Evolutionary conservation across 148 eudicot genomes (phyloP).

Genomic region (Talinum fruticosum): DNA sequence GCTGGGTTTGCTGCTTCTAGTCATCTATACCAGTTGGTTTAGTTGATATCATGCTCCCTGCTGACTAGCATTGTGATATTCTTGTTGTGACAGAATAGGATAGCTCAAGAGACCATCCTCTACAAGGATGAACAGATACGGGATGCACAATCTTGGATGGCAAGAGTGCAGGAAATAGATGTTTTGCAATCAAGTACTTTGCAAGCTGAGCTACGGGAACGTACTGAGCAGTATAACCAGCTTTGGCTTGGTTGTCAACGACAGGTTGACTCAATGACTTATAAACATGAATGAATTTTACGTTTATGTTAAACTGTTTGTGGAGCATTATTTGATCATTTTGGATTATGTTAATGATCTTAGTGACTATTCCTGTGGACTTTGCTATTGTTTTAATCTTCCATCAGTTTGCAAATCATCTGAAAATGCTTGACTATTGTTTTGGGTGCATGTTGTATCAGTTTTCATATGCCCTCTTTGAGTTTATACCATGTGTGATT

Average conservation of each 20-base stretch:
- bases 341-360: neutral
- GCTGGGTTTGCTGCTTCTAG: neutral
- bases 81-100: conserved; percentile 63
- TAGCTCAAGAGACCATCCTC: conserved; percentile 67
- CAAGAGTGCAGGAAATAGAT: conserved; percentile 84
- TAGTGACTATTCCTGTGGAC: neutral
- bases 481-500: neutral
- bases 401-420: neutral
- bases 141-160: conserved; percentile 88
- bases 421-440: neutral
- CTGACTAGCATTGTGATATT: neutral
- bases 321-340: neutral
- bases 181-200: conserved; percentile 64
- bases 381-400: neutral
- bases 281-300: neutral
- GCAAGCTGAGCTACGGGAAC: conserved; percentile 84
- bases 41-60: neutral
- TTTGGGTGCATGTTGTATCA: neutral
- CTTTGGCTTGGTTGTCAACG: conserved; percentile 79
- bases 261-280: conserved; percentile 51
- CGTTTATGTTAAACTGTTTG: neutral
- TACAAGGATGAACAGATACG: conserved; percentile 84
- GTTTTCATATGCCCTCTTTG: neutral
- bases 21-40: neutral
- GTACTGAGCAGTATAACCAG: conserved; percentile 81